These are phyloP conservation scores for Bonia amplexicaulis DNA, from an alignment of 176 grass and related monocot genomes.

Conservation along the genomic window DNA sequence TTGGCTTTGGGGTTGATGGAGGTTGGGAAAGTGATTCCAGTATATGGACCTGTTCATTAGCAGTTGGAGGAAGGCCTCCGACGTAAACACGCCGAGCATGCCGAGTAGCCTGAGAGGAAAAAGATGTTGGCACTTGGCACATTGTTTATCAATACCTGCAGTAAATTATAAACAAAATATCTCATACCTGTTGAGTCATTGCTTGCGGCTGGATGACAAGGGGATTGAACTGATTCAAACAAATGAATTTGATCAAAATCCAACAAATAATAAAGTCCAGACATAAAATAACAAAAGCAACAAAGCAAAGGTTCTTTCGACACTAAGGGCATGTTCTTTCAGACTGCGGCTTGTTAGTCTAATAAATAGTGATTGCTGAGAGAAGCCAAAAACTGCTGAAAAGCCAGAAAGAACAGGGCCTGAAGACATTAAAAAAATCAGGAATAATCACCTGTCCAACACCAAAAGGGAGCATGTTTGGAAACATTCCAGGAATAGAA, in stretches of 20 bases:
- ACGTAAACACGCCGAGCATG: constrained; percentile 97
- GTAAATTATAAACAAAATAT: constrained; percentile 12
- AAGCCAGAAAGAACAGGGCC: too few relatives aligned
- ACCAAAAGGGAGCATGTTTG: constrained; percentile 67
- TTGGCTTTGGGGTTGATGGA: background rate
- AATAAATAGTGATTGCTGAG: too few relatives aligned
- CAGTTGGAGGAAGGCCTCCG: constrained; percentile 87
- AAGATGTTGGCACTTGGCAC: constrained; percentile 17
- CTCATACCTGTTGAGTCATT: constrained; percentile 87
- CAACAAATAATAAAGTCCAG: background rate
- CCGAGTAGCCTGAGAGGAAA: constrained; percentile 63
- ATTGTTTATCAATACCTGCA: constrained; percentile 16
- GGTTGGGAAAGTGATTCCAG: background rate
- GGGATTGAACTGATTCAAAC: constrained; percentile 41
- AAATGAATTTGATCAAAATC: constrained; percentile 5
- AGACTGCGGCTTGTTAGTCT: too few relatives aligned
- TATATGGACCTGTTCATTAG: constrained; percentile 86
- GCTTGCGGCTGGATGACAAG: constrained; percentile 92
- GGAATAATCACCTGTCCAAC: constrained; percentile 66
- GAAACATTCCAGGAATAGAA: constrained; percentile 74
- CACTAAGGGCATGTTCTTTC: background rate
- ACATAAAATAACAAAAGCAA: background rate
- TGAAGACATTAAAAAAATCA: background rate
- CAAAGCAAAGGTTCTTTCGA: background rate
- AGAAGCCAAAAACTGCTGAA: too few relatives aligned